phyloP scores from a whole-genome alignment of 192 early-diverging fungal genomes.

The Phycomyces nitens region DNA sequence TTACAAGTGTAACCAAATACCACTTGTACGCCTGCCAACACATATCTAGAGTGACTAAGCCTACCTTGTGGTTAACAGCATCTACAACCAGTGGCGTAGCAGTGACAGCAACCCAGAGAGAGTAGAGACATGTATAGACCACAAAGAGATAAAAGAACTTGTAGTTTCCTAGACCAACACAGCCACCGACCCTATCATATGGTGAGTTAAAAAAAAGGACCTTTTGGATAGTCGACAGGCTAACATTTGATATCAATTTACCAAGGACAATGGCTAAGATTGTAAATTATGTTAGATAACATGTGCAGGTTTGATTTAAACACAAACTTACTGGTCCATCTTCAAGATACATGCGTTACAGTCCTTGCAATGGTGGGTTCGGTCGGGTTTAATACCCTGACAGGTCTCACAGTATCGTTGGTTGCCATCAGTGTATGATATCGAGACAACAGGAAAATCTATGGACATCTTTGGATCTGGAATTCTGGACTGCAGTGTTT shows the following conservation, averaged over 20 bases:
- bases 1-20: neutral
- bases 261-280: slow-evolving; percentile 34
- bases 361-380: slow-evolving; percentile 54
- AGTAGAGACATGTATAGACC: slow-evolving; percentile 44
- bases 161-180: slow-evolving; percentile 54
- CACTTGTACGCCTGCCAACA: neutral
- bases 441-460: slow-evolving; percentile 15
- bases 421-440: slow-evolving; percentile 21
- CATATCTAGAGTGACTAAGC: neutral
- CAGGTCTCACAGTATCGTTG: slow-evolving; percentile 30
- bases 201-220: slow-evolving; percentile 5
- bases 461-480: neutral
- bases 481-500: slow-evolving; percentile 6
- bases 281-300: neutral
- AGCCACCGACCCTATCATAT: slow-evolving; percentile 40
- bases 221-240: slow-evolving; percentile 10
- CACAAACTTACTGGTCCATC: slow-evolving; percentile 55
- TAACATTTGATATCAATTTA: neutral
- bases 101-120: slow-evolving; percentile 38
- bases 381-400: slow-evolving; percentile 43
- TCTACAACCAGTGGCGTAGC: slow-evolving; percentile 27
- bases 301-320: neutral
- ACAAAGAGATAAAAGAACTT: slow-evolving; percentile 55
- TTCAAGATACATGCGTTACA: slow-evolving; percentile 53
- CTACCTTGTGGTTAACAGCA: slow-evolving; percentile 18